Percentiles rank a stretch among this genome's conserved stretches.
These are phyloP conservation scores for cucumber (Cucumis sativus) DNA, from an alignment of 306 rosid genomes.

Conservation along the genomic window Cucumber_9930_V3 NC_026661.2:2618001-2618500, in stretches of 20 bases:
- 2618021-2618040: conserved; percentile 64
- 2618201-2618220: background rate
- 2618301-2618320: background rate
- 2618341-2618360: background rate
- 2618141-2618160: background rate
- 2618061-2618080: conserved; percentile 26
- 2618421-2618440: background rate
- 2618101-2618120: background rate
- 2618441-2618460: background rate
- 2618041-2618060: conserved; percentile 41
- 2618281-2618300: background rate
- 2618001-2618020: conserved; percentile 77
- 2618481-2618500: background rate
- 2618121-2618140: background rate
- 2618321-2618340: background rate
- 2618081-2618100: background rate
- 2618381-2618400: background rate
- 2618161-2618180: background rate
- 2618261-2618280: background rate
- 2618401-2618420: background rate
- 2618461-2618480: background rate
- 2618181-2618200: background rate
- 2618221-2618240: background rate
- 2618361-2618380: background rate
- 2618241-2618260: background rate